Evolutionary conservation across 2,329 filamentous ascomycete genomes (phyloP), one percentile per base, ranked within the genome.

Genomic region (Aspergillus jensenii): DNA sequence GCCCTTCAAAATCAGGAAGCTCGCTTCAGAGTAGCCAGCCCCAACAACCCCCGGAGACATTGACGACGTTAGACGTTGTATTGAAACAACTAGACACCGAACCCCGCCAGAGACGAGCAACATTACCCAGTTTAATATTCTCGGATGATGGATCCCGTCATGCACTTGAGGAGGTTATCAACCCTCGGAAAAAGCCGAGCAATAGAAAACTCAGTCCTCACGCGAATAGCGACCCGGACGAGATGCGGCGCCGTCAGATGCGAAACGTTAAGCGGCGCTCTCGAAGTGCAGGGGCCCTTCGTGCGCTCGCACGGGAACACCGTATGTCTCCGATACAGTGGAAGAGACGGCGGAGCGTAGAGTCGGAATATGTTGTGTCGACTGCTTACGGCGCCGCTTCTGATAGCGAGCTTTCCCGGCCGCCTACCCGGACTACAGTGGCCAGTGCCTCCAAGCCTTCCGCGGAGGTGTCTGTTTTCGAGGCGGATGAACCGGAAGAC

Each of bases 111-210:
- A 69, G 78, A 59, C 72, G 78, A 45, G 77, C 76, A 7, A 79
- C 78, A 1, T 67, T 79, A 15, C 78, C 78, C 1, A 79, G 77
- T 57, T 62, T 79, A 40, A 68, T 79, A 11, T 70, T 79, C 37
- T 76, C 74, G 6, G 73, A 78, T 14, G 71, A 76, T 8, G 76
- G 75, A 49, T 71, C 69, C 6, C 69, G 70, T 25, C 68, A 65
- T 52, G 66, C 63, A n/a, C 62, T 70, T 3, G 65, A 68, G 3
- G 67, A 63, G 2, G 62, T 62, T 14, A 56, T 69, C 3, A 51
- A 67, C 23, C 65, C 69, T 3, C 65, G 66, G 23, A 58, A 41
- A 39, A 46, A 43, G 37, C 31, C 31, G 9, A 58, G 46, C 49
- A 58, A 43, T 41, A 57, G 59, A 17, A 57, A 43, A 31, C 52